Conservation (phyloP, 2,329 filamentous ascomycete species). For the Penicillium sumatraense region DNA sequence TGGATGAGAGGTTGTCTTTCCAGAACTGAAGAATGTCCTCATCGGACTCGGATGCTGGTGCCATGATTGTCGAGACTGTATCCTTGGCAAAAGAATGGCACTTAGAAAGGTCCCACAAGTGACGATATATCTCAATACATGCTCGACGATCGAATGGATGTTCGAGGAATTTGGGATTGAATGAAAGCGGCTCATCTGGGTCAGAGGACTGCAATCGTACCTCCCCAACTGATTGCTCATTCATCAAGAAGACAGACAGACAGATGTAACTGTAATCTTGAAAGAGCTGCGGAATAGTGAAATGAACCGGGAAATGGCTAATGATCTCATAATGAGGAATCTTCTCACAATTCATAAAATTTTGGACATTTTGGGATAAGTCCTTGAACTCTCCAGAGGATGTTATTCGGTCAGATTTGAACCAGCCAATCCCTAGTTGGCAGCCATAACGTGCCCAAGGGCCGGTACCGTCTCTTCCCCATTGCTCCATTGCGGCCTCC, state of each 20-base stretch:
- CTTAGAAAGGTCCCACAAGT: slow-evolving; percentile 46
- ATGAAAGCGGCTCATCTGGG: slow-evolving; percentile 54
- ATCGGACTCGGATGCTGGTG: slow-evolving; percentile 55
- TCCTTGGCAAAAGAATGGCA: slow-evolving; percentile 52
- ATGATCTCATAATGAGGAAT: slow-evolving; percentile 64
- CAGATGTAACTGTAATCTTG: slow-evolving; percentile 50
- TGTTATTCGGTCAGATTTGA: slow-evolving; percentile 48
- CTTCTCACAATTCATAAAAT: slow-evolving; percentile 53
- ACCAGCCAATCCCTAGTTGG: slow-evolving; percentile 41
- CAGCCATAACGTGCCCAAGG: slow-evolving; percentile 39
- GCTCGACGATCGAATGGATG: slow-evolving; percentile 60
- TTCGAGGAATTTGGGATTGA: slow-evolving; percentile 59
- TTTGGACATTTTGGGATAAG: slow-evolving; percentile 51
- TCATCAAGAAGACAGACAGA: slow-evolving; percentile 56
- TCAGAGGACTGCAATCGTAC: slow-evolving; percentile 59
- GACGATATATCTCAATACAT: slow-evolving; percentile 55
- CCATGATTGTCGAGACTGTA: slow-evolving; percentile 47
- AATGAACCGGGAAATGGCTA: slow-evolving; percentile 53
- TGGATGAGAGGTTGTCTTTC: slow-evolving; percentile 50
- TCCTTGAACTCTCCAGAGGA: slow-evolving; percentile 55
- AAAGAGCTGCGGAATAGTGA: slow-evolving; percentile 44
- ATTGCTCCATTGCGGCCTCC: slow-evolving; percentile 53
- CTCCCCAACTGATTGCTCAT: slow-evolving; percentile 58
- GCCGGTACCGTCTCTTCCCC: slow-evolving; percentile 49
- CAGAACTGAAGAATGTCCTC: slow-evolving; percentile 59